Base-by-base conservation (phyloP, 2,329 filamentous ascomycete species). In the Zasmidium citrigriseum region DNA sequence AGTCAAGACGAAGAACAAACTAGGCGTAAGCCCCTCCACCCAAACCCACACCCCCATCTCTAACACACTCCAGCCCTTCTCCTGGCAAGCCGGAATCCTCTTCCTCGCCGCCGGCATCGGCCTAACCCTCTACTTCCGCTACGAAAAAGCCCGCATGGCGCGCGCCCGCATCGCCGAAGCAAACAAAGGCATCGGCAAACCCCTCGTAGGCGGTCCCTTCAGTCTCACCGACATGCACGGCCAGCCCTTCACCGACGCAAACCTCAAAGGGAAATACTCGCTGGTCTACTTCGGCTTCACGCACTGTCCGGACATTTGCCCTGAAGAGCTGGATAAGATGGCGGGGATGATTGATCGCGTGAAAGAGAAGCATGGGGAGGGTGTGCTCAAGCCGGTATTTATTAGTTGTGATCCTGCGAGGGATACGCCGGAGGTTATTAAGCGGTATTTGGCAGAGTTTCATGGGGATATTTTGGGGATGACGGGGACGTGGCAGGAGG, bases 301-400 rank as follows among this genome's bases (percentile, higher is more conserved):
- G 9, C 93, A 97, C 76, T 99, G 95, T 75, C 95, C 95, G 22
- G 95, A 99, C 74, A 99, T 99, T 73, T 99, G 95, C 80, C 95
- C 95, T 29, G 95, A 99, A 72, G 95, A 99, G 78, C 88, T 99
- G 69, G 95, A 99, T 80, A 99, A 99, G 81, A 97, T 99, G 93
- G 90, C 93, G n/a, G 83, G 83, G 58, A 96, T 98, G 86, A 89
- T 96, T 71, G 92, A 99, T 72, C 80, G 80, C 59, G 83, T 87
- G 45, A 76, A 77, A 44, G 75, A 76, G 53, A 73, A 75, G 61
- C 76, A 76, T 64, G 80, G 80, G 34, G 73, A 78, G 52, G 64
- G 62, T 11, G 75, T 80, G 51, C 77, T 97, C 65, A 80, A 87
- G 25, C 91, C 93, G 24, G 82, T 99, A 58, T 98, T 99, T 76